Percentiles rank a stretch among this genome's conserved stretches.
Conservation (phyloP, 108 stramenopile genomes). For the Cylindrotheca fusiformis region DNA sequence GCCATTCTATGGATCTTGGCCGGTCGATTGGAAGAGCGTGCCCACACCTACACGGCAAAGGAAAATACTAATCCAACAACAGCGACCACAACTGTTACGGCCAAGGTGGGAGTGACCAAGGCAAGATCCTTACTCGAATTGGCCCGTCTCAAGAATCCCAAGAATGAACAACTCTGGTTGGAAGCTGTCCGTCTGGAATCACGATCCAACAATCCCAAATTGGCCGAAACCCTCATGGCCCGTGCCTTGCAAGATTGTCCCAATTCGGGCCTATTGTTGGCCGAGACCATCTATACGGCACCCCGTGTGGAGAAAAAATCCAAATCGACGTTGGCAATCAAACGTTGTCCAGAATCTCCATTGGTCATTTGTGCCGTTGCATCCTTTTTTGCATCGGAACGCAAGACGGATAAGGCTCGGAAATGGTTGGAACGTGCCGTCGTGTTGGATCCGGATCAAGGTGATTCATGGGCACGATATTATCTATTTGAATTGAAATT, state of each 20-base stretch:
- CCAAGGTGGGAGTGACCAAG: constrained; percentile 67
- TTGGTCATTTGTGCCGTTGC: constrained; percentile 91
- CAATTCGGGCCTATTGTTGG: constrained; percentile 83
- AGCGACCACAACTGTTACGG: not conserved
- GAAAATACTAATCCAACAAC: not conserved
- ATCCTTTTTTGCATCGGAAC: constrained; percentile 85
- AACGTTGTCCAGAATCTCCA: constrained; percentile 89
- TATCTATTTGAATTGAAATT: constrained; percentile 83
- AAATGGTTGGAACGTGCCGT: constrained; percentile 97
- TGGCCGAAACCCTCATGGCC: constrained; percentile 90
- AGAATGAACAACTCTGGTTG: constrained; percentile 83
- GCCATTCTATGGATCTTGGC: constrained; percentile 88
- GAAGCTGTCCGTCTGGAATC: constrained; percentile 93
- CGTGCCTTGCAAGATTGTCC: constrained; percentile 96
- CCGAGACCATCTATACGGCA: constrained; percentile 83
- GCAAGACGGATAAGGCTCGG: constrained; percentile 90
- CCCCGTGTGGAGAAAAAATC: constrained; percentile 89
- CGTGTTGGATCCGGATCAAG: constrained; percentile 80
- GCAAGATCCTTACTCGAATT: constrained; percentile 92
- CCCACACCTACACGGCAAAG: constrained; percentile 17
- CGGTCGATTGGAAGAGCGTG: constrained; percentile 83
- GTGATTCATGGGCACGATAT: constrained; percentile 93
- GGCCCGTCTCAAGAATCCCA: constrained; percentile 86
- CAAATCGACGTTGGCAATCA: constrained; percentile 89
- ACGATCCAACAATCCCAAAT: constrained; percentile 73